A percentile compares a stretch with the other conserved stretches of the same genome.
phyloP scores from a whole-genome alignment of 352 stramenopile species.

The Globisporangium viniferum region DNA sequence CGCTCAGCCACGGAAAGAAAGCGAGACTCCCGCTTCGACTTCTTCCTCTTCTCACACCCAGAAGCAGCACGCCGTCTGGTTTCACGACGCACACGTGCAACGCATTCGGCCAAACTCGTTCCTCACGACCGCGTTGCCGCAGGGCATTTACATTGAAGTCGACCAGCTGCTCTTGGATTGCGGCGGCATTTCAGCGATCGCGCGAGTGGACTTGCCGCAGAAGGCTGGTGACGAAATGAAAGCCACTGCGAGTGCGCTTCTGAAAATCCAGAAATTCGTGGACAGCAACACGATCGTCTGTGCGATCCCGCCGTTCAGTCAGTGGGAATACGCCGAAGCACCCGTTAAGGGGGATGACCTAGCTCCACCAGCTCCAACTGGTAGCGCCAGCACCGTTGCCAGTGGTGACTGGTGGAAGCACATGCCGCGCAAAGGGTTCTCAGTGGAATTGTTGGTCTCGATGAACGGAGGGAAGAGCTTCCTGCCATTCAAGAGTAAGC shows the following conservation, averaged over 20 bases:
- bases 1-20: background rate
- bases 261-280: constrained; percentile 27
- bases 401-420: constrained; percentile 33
- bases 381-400: background rate
- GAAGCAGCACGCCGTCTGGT: constrained; percentile 37
- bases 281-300: constrained; percentile 27
- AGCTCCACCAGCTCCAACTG: background rate
- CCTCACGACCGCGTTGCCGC: constrained; percentile 28
- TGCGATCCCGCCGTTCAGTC: constrained; percentile 30
- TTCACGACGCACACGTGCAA: constrained; percentile 38
- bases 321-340: constrained; percentile 32
- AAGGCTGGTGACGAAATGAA: constrained; percentile 9
- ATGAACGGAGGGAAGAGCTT: constrained; percentile 45
- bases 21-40: background rate
- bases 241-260: constrained; percentile 14
- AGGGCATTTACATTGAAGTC: constrained; percentile 39
- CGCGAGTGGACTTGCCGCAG: constrained; percentile 9
- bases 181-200: constrained; percentile 12
- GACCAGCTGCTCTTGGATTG: constrained; percentile 24
- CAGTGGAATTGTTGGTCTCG: constrained; percentile 35
- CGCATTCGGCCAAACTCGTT: constrained; percentile 57
- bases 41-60: background rate
- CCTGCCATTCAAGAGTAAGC: constrained; percentile 19
- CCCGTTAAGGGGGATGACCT: constrained; percentile 7
- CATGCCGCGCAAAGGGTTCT: constrained; percentile 28